Evolutionary conservation across 2,329 filamentous ascomycete genomes (phyloP).

Genomic region (Escovopsis weberi): DNA sequence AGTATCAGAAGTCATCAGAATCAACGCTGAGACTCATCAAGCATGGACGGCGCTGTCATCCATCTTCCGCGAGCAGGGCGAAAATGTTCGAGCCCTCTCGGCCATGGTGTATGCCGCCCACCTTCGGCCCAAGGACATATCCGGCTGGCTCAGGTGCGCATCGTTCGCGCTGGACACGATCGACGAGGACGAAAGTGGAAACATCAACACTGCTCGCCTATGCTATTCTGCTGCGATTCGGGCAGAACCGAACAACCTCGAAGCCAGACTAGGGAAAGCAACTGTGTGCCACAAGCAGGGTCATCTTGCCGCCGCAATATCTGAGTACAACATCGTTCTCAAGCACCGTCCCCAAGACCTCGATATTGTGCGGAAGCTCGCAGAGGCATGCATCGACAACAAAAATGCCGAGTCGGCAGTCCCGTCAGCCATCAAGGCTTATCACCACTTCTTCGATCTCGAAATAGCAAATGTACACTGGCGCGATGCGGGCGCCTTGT

Average conservation of each 20-base stretch:
- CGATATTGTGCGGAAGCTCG: constrained; percentile 38
- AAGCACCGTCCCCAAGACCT: constrained; percentile 39
- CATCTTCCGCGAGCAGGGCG: constrained; percentile 45
- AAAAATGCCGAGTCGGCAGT: constrained; percentile 27
- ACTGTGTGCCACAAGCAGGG: constrained; percentile 42
- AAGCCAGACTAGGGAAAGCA: constrained; percentile 45
- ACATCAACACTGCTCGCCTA: constrained; percentile 38
- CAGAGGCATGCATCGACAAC: constrained; percentile 40
- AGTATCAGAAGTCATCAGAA: constrained; percentile 49
- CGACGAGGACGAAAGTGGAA: constrained; percentile 30
- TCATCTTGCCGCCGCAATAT: constrained; percentile 36
- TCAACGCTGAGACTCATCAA: constrained; percentile 52
- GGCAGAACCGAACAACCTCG: constrained; percentile 40
- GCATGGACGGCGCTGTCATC: constrained; percentile 50
- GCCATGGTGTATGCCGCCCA: constrained; percentile 48
- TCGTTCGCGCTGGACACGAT: constrained; percentile 39
- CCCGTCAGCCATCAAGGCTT: constrained; percentile 31
- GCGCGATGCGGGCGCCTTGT: constrained; percentile 34
- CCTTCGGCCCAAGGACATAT: constrained; percentile 44
- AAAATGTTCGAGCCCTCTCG: constrained; percentile 41
- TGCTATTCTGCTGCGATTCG: constrained; percentile 46
- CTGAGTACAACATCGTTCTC: constrained; percentile 41
- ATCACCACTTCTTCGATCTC: constrained; percentile 31
- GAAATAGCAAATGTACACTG: constrained; percentile 19
- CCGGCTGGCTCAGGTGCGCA: constrained; percentile 45